Evolutionary conservation across 345 rosid species (phyloP).

Genomic region (Cochlearia excelsa): DNA sequence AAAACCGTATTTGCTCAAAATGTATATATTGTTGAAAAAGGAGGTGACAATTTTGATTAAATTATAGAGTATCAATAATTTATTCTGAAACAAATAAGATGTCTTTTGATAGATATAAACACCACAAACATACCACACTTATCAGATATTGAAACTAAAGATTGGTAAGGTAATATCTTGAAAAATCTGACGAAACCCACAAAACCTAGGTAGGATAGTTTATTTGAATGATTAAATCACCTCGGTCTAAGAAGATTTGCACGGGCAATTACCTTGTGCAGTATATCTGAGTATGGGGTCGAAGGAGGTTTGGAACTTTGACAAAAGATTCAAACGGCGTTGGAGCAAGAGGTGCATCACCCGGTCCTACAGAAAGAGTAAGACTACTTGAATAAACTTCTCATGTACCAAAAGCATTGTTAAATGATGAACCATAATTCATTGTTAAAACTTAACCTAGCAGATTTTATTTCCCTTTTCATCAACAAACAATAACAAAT

Average conservation of each 20-base stretch:
- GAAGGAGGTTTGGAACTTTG: conserved; percentile 88
- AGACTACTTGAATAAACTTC: conserved; percentile 18
- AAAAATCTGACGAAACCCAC: not conserved
- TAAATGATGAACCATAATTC: not conserved
- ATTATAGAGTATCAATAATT: not conserved
- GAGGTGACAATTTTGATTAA: not conserved
- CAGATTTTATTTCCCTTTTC: conserved; percentile 1
- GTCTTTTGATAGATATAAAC: conserved; percentile 1
- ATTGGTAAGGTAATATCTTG: conserved; percentile 1
- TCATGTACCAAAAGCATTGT: not conserved
- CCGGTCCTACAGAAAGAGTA: conserved; percentile 57
- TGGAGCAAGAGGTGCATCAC: conserved; percentile 89
- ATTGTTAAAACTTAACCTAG: not conserved
- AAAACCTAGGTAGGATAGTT: not conserved
- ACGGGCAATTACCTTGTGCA: conserved; percentile 72
- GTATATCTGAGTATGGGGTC: conserved; percentile 89
- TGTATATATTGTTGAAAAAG: not conserved
- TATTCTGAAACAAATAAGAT: not conserved
- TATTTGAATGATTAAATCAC: conserved; percentile 6
- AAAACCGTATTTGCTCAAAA: not conserved
- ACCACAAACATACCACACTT: not conserved
- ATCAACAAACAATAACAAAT: not conserved
- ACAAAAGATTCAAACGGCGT: conserved; percentile 86
- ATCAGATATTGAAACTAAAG: not conserved
- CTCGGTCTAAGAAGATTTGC: conserved; percentile 9